Evolutionary conservation across 2,329 filamentous ascomycete genomes (phyloP).

Genomic region (Daldinia sp.): DNA sequence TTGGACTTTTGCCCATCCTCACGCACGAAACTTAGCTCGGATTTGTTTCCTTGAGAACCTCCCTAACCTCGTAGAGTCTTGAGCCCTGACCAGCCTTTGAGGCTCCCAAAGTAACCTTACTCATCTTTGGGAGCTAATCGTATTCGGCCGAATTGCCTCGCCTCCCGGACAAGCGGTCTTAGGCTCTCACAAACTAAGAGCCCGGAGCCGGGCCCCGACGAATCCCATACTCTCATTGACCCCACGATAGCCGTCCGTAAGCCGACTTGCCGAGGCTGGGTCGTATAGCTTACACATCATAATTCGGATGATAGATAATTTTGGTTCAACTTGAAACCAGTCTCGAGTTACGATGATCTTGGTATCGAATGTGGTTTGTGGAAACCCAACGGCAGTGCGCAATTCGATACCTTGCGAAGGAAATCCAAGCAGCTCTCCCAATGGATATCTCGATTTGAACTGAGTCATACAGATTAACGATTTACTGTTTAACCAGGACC

Average conservation of each 20-base stretch:
- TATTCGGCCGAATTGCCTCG: background rate
- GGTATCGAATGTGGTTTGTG: slow-evolving; percentile 2
- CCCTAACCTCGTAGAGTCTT: background rate
- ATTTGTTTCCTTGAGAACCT: background rate
- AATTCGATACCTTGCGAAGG: background rate
- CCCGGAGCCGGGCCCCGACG: background rate
- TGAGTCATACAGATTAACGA: slow-evolving; percentile 2
- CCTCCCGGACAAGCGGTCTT: background rate
- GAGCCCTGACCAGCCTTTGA: background rate
- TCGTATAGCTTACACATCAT: background rate
- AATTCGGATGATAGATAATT: background rate
- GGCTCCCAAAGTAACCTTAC: background rate
- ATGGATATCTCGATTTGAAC: background rate
- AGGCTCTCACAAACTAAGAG: background rate
- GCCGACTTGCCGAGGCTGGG: background rate
- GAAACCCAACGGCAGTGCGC: background rate
- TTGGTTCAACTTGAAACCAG: slow-evolving; percentile 4
- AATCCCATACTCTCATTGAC: background rate
- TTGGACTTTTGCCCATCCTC: background rate
- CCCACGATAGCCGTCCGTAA: background rate
- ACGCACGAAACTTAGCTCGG: background rate
- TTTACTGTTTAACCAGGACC: background rate
- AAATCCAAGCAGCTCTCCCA: background rate
- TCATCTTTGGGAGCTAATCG: background rate
- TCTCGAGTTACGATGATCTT: slow-evolving; percentile 5